Base-by-base conservation (phyloP, 2,329 filamentous ascomycete species). In the Neurospora sp. region DNA sequence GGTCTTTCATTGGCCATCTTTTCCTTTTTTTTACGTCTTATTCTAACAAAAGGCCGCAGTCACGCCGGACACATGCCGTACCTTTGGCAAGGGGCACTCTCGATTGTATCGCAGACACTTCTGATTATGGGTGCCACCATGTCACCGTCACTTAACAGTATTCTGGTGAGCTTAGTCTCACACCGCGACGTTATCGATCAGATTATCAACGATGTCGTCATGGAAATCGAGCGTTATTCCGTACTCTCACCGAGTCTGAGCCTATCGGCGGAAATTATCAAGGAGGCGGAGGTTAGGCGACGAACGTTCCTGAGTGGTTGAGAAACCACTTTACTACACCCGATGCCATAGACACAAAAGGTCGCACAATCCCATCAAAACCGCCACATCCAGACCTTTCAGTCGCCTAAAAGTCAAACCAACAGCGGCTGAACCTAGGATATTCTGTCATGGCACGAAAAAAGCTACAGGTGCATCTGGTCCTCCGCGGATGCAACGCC, bases 1-100 rank as follows among this genome's bases (percentile, higher is more conserved):
- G 52, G 52, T 10, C 17, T 62, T 62, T 33, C 37, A 74, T 75
- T 74, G 71, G 71, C 52, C 37, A 23, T 76, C 72, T 74, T 69
- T 68, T 72, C 71, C 74, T 73, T 69, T 66, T 69, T 73, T 69
- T 70, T 70, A 71, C 71, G 68, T 72, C 72, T 69, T 70, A 77
- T 78, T 79, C 80, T 82, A 80, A 81, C 76, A 67, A 79, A 77
- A 78, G 71, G 70, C 76, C 76, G 74, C 76, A 91, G 88, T 80
- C 92, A 93, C 77, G 91, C 90, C 71, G 92, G 92, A 67, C 92
- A 95, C 77, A 89, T 96, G 82, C 92, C 92, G 12, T 96, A 95
- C 79, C 85, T 95, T 23, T 96, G 91, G 89, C 92, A 95, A 81
- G 92, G 92, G 19, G 91, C 92, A 8, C 84, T 96, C 43, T 93